These are phyloP conservation scores for Harringtonia aguacate DNA, from an alignment of 2,329 filamentous ascomycete genomes.

Conservation along the genomic window DNA sequence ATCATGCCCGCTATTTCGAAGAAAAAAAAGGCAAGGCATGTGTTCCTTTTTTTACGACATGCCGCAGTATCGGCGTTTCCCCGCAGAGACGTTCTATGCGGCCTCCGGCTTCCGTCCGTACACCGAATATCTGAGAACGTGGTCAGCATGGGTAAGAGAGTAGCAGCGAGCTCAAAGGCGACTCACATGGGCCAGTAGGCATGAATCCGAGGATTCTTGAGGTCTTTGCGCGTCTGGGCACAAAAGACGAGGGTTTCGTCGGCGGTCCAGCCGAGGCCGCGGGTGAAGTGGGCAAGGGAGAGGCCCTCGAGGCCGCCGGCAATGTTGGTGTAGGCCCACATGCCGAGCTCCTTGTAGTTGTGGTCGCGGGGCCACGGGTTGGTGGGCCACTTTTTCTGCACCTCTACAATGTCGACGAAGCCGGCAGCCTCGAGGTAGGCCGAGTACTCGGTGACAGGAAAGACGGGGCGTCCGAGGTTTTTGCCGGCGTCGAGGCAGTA, in stretches of 20 bases:
- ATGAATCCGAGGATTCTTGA: slow-evolving; percentile 15
- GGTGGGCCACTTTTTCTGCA: slow-evolving; percentile 17
- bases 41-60: too few relatives aligned
- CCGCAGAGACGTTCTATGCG: too few relatives aligned
- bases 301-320: slow-evolving; percentile 19
- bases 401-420: slow-evolving; percentile 17
- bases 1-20: too few relatives aligned
- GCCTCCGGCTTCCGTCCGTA: too few relatives aligned
- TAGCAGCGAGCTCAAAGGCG: too few relatives aligned
- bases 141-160: too few relatives aligned
- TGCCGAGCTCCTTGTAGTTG: slow-evolving; percentile 18
- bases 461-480: slow-evolving; percentile 10
- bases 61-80: too few relatives aligned
- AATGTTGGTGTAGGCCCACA: slow-evolving; percentile 16
- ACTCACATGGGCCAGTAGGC: slow-evolving; percentile 17
- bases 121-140: too few relatives aligned
- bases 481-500: slow-evolving; percentile 8
- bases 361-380: slow-evolving; percentile 19
- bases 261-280: slow-evolving; percentile 16
- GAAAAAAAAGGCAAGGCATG: too few relatives aligned
- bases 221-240: slow-evolving; percentile 12
- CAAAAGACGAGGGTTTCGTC: slow-evolving; percentile 15
- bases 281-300: slow-evolving; percentile 18
- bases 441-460: slow-evolving; percentile 11
- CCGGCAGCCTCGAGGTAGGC: slow-evolving; percentile 16